Evolutionary conservation across 495 filamentous ascomycete genomes (phyloP).

Genomic region (Penicillium bialowiezense): DNA sequence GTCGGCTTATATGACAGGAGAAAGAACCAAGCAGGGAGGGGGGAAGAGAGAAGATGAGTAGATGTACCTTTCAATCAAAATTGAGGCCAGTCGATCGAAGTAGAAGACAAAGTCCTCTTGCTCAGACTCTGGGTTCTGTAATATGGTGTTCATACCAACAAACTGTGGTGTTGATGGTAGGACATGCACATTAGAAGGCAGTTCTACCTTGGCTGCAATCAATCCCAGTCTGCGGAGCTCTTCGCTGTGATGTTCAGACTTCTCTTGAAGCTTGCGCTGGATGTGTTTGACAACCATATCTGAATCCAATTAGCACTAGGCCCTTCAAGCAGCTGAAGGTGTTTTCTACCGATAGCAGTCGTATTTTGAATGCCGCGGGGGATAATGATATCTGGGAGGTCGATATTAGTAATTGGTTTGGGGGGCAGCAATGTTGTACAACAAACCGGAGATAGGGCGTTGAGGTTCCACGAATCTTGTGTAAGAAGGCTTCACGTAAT

Average conservation of each 20-base stretch:
- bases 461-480: constrained; percentile 89
- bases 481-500: constrained; percentile 93
- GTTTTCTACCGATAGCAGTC: constrained; percentile 75
- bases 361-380: constrained; percentile 90
- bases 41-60: neutral
- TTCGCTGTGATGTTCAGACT: constrained; percentile 77
- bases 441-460: constrained; percentile 67
- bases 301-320: constrained; percentile 21
- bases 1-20: too few relatives aligned
- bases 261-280: constrained; percentile 74
- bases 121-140: constrained; percentile 74
- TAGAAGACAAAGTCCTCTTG: constrained; percentile 96
- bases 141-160: constrained; percentile 82
- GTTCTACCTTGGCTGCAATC: constrained; percentile 62
- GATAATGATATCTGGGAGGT: constrained; percentile 76
- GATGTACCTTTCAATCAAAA: constrained; percentile 77
- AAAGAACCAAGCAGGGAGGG: neutral
- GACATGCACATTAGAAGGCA: constrained; percentile 69
- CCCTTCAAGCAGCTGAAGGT: neutral
- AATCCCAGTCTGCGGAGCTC: constrained; percentile 70
- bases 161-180: constrained; percentile 75
- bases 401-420: constrained; percentile 11
- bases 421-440: neutral
- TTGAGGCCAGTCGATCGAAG: constrained; percentile 78
- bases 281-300: constrained; percentile 92